Conservation (phyloP, 441 rosid species). For the Macaranga tanarius region DNA sequence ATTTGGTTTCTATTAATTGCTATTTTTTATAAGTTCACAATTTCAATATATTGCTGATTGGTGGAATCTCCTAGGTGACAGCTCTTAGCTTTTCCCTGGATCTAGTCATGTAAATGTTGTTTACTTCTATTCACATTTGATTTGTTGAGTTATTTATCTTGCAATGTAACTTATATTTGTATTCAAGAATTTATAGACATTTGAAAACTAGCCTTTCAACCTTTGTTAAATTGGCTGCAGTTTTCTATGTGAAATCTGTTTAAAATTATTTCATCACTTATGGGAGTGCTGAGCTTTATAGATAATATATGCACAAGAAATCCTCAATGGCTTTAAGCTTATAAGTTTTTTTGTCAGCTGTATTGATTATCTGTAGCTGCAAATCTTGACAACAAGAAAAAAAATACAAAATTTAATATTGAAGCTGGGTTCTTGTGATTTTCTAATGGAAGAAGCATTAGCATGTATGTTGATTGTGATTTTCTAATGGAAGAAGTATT, state of each 20-base stretch:
- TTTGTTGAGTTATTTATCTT: not conserved
- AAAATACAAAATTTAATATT: too few species aligned
- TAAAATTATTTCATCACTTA: not conserved
- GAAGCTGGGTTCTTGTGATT: too few species aligned
- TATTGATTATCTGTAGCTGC: too few species aligned
- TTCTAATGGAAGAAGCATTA: too few species aligned
- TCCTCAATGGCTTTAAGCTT: too few species aligned
- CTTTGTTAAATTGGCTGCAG: not conserved
- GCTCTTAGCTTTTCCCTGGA: not conserved
- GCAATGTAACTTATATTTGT: not conserved
- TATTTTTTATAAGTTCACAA: slow-evolving; percentile 1
- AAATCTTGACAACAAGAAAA: too few species aligned
- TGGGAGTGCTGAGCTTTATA: not conserved
- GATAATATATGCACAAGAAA: not conserved
- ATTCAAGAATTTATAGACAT: not conserved
- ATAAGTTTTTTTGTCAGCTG: too few species aligned
- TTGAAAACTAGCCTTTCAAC: not conserved
- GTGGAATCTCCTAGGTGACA: not conserved
- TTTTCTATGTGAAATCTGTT: not conserved
- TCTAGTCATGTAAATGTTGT: not conserved
- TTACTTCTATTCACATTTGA: not conserved
- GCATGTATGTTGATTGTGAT: too few species aligned
- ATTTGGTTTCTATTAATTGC: not conserved
- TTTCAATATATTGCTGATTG: not conserved
- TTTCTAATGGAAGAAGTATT: too few species aligned